Evolutionary conservation across 2,329 filamentous ascomycete species (phyloP).

Genomic region (Verticillium nonalfalfae): DNA sequence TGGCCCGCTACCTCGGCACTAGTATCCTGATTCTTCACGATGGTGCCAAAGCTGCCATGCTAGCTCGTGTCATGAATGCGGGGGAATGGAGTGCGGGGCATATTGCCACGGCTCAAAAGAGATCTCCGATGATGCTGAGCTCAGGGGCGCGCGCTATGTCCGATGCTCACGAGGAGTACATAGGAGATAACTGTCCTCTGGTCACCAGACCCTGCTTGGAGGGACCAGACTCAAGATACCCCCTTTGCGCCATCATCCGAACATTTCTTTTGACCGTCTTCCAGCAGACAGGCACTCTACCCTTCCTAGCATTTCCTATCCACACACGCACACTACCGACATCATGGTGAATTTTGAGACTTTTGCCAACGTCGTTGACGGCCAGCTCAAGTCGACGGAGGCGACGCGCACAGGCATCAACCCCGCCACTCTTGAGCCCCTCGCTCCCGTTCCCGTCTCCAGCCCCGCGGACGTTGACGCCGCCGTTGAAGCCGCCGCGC

Average conservation of each 20-base stretch:
- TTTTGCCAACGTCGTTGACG: constrained; percentile 44
- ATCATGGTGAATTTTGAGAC: constrained; percentile 32
- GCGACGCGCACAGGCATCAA: constrained; percentile 42
- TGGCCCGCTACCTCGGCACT: constrained; percentile 1
- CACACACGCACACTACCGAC: background rate
- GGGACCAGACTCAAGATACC: background rate
- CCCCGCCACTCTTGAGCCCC: constrained; percentile 40
- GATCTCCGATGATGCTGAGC: background rate
- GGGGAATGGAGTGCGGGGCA: background rate
- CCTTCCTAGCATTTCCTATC: background rate
- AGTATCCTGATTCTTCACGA: background rate
- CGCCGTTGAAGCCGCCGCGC: constrained; percentile 39
- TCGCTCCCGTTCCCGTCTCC: constrained; percentile 42
- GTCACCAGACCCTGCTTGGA: too few species aligned
- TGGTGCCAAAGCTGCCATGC: background rate
- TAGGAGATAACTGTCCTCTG: background rate
- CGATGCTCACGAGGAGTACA: background rate
- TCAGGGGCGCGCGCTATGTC: background rate
- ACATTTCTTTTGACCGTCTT: background rate
- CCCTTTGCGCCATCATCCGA: background rate
- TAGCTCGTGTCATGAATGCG: background rate
- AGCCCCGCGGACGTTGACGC: constrained; percentile 41
- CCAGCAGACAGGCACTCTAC: background rate
- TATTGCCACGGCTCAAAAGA: background rate
- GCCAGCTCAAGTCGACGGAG: constrained; percentile 34